Evolutionary conservation across 225 moss, liverwort and hornwort species (phyloP).

Genomic region (Sphagnum contortum): DNA sequence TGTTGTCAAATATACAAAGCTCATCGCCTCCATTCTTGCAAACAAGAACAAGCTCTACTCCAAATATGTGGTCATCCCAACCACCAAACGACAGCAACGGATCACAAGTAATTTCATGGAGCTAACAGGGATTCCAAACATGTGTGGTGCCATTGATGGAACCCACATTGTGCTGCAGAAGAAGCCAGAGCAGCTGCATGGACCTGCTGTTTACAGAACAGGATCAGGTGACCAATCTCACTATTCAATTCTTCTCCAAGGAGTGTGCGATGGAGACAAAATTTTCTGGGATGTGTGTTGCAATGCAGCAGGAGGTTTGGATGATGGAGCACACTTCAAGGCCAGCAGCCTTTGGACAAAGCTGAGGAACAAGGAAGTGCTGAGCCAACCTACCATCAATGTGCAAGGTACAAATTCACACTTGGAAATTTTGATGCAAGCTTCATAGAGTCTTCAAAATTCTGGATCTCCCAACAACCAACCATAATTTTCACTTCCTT

Average conservation of each 20-base stretch:
- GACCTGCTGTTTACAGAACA: slow-evolving; percentile 20
- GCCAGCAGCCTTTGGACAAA: slow-evolving; percentile 46
- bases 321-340: slow-evolving; percentile 34
- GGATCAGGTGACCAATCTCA: slow-evolving; percentile 11
- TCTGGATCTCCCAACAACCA: neutral
- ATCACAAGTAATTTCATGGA: slow-evolving; percentile 26
- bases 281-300: slow-evolving; percentile 64
- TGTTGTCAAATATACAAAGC: slow-evolving; percentile 42
- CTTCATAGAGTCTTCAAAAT: neutral
- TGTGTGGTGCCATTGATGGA: slow-evolving; percentile 50
- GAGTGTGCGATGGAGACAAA: slow-evolving; percentile 47
- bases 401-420: slow-evolving; percentile 6
- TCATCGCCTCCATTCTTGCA: slow-evolving; percentile 35
- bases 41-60: slow-evolving; percentile 40
- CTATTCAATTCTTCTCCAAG: slow-evolving; percentile 45
- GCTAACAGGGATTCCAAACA: slow-evolving; percentile 29
- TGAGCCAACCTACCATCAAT: slow-evolving; percentile 32
- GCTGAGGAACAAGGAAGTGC: slow-evolving; percentile 23
- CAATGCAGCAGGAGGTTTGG: slow-evolving; percentile 26
- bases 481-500: neutral
- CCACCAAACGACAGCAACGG: slow-evolving; percentile 26
- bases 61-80: slow-evolving; percentile 42
- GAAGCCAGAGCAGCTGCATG: slow-evolving; percentile 15
- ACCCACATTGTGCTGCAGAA: slow-evolving; percentile 41
- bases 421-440: too few relatives aligned